A percentile compares a stretch with the other conserved stretches of the same genome.
These are phyloP conservation scores for Corymbia citriodora DNA, from an alignment of 441 rosid genomes.

Conservation along the genomic window DNA sequence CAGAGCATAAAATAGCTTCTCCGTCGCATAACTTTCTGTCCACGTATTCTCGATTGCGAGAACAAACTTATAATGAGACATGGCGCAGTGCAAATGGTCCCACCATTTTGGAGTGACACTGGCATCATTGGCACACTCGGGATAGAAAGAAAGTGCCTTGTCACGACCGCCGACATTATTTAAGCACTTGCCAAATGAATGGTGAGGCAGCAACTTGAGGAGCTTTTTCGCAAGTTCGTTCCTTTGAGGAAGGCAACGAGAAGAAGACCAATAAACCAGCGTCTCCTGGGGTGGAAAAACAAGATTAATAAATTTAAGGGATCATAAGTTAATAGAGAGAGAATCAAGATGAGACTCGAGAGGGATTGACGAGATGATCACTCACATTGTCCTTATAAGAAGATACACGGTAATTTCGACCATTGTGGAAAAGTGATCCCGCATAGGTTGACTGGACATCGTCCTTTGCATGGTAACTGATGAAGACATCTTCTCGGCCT, in stretches of 20 bases:
- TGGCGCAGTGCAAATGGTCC: slow-evolving; percentile 84
- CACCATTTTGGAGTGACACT: slow-evolving; percentile 62
- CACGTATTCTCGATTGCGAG: slow-evolving; percentile 85
- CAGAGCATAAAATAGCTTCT: slow-evolving; percentile 79
- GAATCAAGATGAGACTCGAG: not conserved
- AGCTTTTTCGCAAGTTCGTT: slow-evolving; percentile 58
- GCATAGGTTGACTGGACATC: slow-evolving; percentile 90
- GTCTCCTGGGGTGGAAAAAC: slow-evolving; percentile 39
- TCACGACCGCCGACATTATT: slow-evolving; percentile 74
- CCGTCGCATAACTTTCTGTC: slow-evolving; percentile 80
- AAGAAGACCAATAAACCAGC: slow-evolving; percentile 88
- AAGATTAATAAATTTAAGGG: not conserved
- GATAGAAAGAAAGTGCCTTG: slow-evolving; percentile 70
- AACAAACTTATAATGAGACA: slow-evolving; percentile 88
- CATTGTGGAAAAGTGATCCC: slow-evolving; percentile 78
- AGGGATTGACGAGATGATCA: not conserved
- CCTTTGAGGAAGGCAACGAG: slow-evolving; percentile 73
- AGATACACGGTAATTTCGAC: slow-evolving; percentile 73
- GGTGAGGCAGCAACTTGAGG: slow-evolving; percentile 56
- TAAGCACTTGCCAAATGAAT: slow-evolving; percentile 86
- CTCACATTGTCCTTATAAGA: slow-evolving; percentile 58
- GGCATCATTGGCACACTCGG: slow-evolving; percentile 51
- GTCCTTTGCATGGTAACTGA: slow-evolving; percentile 83
- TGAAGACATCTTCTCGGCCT: slow-evolving; percentile 70
- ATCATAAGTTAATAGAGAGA: not conserved